These are phyloP conservation scores for Raffaelea deltoideospora DNA, from an alignment of 2,329 filamentous ascomycete genomes.

Conservation along the genomic window DNA sequence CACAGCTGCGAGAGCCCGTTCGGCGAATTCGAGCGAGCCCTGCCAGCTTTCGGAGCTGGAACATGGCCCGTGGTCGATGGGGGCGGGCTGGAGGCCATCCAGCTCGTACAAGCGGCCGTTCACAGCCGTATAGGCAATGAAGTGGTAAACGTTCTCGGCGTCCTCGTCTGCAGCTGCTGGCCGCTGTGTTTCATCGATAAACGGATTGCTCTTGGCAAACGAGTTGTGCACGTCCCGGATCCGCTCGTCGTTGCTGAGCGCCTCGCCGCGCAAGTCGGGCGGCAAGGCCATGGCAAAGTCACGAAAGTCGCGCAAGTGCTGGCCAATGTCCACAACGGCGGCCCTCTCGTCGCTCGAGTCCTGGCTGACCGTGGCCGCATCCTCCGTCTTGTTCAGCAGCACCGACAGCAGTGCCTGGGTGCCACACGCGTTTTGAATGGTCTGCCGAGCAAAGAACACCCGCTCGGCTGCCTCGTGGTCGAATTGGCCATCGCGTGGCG, in stretches of 20 bases:
- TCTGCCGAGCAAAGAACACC: constrained; percentile 91
- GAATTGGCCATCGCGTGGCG: constrained; percentile 67
- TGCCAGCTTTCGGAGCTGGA: neutral
- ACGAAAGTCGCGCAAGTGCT: constrained; percentile 59
- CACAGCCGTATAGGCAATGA: constrained; percentile 83
- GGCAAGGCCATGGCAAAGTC: constrained; percentile 80
- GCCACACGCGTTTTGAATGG: constrained; percentile 96
- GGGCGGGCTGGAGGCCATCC: constrained; percentile 83
- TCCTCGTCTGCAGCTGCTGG: constrained; percentile 53
- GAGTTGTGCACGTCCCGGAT: constrained; percentile 77
- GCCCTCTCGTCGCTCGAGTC: neutral
- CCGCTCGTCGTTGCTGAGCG: constrained; percentile 46
- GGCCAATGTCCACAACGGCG: constrained; percentile 51
- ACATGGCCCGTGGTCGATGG: constrained; percentile 76
- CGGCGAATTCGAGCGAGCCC: constrained; percentile 39
- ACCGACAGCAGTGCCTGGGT: constrained; percentile 91
- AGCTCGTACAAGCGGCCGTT: constrained; percentile 78
- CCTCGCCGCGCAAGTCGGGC: constrained; percentile 50
- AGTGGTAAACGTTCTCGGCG: constrained; percentile 89
- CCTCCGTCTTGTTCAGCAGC: constrained; percentile 64
- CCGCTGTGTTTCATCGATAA: constrained; percentile 77
- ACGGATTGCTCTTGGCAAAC: constrained; percentile 77
- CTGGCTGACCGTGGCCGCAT: constrained; percentile 9
- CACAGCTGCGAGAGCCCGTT: constrained; percentile 73
- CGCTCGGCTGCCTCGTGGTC: constrained; percentile 59